Evolutionary conservation across 352 stramenopile genomes (phyloP).

Genomic region (Pythium coloratum): DNA sequence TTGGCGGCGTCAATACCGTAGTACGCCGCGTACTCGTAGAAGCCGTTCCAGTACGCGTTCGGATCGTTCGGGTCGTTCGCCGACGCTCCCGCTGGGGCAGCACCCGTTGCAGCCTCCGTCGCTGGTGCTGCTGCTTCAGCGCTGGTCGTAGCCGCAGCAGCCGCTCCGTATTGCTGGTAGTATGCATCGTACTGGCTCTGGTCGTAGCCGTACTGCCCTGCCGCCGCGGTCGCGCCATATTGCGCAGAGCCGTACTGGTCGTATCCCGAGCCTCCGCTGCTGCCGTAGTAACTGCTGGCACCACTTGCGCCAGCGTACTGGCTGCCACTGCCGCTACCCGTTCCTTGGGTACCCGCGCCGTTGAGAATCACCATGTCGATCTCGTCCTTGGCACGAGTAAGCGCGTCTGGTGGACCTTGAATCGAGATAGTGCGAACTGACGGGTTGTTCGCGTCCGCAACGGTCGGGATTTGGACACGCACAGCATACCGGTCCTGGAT

Average conservation of each 20-base stretch:
- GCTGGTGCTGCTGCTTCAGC: constrained; percentile 24
- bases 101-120: constrained; percentile 24
- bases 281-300: constrained; percentile 34
- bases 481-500: constrained; percentile 87
- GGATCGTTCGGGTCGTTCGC: constrained; percentile 80
- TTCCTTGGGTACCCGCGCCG: constrained; percentile 51
- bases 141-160: constrained; percentile 28
- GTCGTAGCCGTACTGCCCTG: constrained; percentile 45
- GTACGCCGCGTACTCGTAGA: constrained; percentile 89
- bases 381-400: constrained; percentile 73
- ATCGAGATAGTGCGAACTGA: constrained; percentile 87
- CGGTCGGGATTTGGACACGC: constrained; percentile 89
- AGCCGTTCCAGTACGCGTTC: constrained; percentile 89
- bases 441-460: constrained; percentile 85
- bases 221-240: constrained; percentile 11
- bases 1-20: constrained; percentile 87
- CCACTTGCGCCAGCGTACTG: constrained; percentile 25
- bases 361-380: constrained; percentile 81
- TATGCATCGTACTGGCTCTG: constrained; percentile 69
- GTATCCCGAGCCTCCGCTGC: constrained; percentile 32
- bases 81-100: constrained; percentile 28
- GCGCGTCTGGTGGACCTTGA: constrained; percentile 55
- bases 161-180: constrained; percentile 60
- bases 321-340: constrained; percentile 21
- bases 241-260: constrained; percentile 52